Base-by-base conservation (phyloP, 495 filamentous ascomycete species). In the Podospora comata region DNA sequence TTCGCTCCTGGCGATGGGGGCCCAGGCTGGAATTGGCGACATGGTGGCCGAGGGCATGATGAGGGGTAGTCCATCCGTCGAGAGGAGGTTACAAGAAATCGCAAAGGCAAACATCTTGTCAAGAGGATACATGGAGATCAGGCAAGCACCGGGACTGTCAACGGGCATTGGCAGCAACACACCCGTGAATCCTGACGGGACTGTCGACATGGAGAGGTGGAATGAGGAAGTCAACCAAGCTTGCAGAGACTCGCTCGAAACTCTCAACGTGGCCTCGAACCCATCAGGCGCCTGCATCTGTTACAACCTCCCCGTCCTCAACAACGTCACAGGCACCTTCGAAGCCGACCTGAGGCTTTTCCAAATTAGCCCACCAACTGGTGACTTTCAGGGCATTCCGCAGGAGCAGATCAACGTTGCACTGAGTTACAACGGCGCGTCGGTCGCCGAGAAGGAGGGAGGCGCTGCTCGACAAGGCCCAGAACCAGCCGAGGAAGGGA, bases 281-380 rank as follows among this genome's bases (percentile, higher is more conserved):
- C 88, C 89, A 3, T 87, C 89, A 1, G 91, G 91, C 16, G 81
- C 91, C n/a, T 86, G 86, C n/a, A 84, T 89, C 34, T 94, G 91
- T 83, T 94, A 92, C 76, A 94, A 93, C 71, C 71, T 94, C 3
- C 86, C 85, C 19, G 82, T 81, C 26, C 80, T 90, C 59, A 81
- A 92, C 75, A 88, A 83, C 73, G 72, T 69, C 1, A 86, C 83
- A 6, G 91, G 91, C 11, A 79, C 86, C 1, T 93, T 94, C 73
- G 81, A 88, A 75, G 89, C 89, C 26, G 91, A 92, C 72, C 67
- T 93, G 23, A 82, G 90, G 65, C 79, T 93, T 60, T 92, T 88
- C 77, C 85, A 85, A 69, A 76, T 92, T 57, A 84, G 84, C 9
- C 71, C 74, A 11, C 83, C 90, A 30, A 83, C 77, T 0, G 87